Conservation (phyloP, 257 asterid species). For the Schizonepeta tenuifolia region DNA sequence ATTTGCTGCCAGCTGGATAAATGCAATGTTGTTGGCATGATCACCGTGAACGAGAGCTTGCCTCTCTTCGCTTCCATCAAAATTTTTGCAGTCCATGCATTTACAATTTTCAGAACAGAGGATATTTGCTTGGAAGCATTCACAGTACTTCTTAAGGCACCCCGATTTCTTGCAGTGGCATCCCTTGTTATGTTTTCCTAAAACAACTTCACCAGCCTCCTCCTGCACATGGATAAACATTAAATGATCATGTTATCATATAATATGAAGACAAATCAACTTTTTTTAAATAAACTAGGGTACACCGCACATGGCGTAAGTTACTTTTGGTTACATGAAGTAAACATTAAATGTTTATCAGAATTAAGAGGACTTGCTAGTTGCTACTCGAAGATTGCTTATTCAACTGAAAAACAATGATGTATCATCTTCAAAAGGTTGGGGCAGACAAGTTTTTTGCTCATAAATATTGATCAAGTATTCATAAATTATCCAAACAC, state of each 20-base stretch:
- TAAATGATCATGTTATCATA: slow-evolving; percentile 21
- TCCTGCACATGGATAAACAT: slow-evolving; percentile 49
- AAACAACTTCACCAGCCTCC: slow-evolving; percentile 58
- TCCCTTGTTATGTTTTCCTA: slow-evolving; percentile 88
- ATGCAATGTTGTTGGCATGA: slow-evolving; percentile 64
- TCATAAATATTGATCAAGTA: slow-evolving; percentile 1
- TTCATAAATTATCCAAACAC: slow-evolving; percentile 4
- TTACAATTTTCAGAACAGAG: slow-evolving; percentile 94
- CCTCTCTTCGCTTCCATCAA: slow-evolving; percentile 90
- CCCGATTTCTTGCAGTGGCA: slow-evolving; percentile 98
- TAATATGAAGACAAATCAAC: slow-evolving; percentile 1
- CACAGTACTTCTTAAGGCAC: slow-evolving; percentile 94
- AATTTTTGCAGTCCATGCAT: slow-evolving; percentile 94
- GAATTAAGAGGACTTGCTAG: neutral
- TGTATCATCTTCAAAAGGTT: neutral
- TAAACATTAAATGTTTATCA: neutral
- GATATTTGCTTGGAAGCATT: slow-evolving; percentile 93
- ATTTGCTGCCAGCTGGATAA: slow-evolving; percentile 90
- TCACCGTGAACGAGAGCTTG: slow-evolving; percentile 87
- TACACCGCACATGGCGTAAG: neutral
- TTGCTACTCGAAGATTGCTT: neutral
- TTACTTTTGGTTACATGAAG: neutral
- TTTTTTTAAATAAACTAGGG: neutral
- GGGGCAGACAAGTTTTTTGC: neutral
- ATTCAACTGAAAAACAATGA: neutral